Evolutionary conservation across 768 basidiomycete species (phyloP), one percentile per base, ranked within the genome.

Genomic region (Thelephora aurantiotincta): DNA sequence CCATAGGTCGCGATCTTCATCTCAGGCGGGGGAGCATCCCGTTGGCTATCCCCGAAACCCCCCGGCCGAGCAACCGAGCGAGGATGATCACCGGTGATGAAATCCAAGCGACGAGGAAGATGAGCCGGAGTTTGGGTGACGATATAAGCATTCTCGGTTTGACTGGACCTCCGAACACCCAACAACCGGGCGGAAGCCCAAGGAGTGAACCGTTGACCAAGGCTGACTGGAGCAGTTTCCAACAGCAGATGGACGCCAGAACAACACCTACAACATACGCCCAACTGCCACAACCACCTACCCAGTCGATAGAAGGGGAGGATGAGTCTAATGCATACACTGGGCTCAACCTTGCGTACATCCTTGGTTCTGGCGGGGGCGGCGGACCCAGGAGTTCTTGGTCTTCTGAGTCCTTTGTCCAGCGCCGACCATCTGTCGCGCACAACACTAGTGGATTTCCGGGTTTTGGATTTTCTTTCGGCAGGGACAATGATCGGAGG

Each of bases 81-180:
- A 19, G 50, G 14, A 54, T 58, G 33, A 56, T 60, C 43, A 68
- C 75, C 33, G 70, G 74, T 48, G 67, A 77, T 38, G 81, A 81
- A 56, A 57, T 75, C 33, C 66, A 69, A 35, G 80, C 48, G 7
- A 34, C 33, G 5, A 26, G 79, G 46, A 68, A 78, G 16, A 71
- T 72, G 18, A 82, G 78, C 55, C 69, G 73, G 52, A 80, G 77
- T 55, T 60, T 78, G 53, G 77, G 80, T 48, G 74, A 78, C 43
- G 63, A 72, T 38, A 55, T 62, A 14, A 54, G 57, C 33, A 44
- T 23, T 20, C 18, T 34, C 30, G 42, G n/a, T 45, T 14, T 44
- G 38, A 47, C 5, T 30, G 42, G 11, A 23, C 16, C 42, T 34
- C 30, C 53, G 5, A 22, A 56, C 16, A 30, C 9, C 26, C 26